phyloP scores from a whole-genome alignment of 805 yeast genomes.

The Kluyveromyces lactis region DNA sequence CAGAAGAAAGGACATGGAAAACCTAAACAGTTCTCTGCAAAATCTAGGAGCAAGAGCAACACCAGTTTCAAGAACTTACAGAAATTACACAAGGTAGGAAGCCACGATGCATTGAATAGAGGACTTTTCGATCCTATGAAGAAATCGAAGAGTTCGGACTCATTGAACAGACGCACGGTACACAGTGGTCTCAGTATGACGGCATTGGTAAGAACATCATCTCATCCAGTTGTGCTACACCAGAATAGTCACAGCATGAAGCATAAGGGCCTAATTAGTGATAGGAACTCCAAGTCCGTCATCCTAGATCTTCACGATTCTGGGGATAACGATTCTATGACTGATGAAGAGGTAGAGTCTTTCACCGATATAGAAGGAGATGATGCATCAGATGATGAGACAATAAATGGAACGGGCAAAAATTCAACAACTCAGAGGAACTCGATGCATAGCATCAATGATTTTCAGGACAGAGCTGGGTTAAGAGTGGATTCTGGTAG shows the following conservation, averaged over 20 bases:
- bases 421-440: not conserved
- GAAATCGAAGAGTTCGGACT: slow-evolving; percentile 24
- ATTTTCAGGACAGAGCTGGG: not conserved
- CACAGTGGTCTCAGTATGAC: slow-evolving; percentile 29
- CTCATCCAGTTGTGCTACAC: slow-evolving; percentile 14
- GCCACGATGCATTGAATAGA: slow-evolving; percentile 17
- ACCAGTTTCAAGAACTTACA: slow-evolving; percentile 25
- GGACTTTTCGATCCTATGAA: slow-evolving; percentile 11
- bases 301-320: slow-evolving; percentile 17
- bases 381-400: slow-evolving; percentile 1
- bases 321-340: slow-evolving; percentile 19
- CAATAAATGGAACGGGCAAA: not conserved
- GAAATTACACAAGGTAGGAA: slow-evolving; percentile 16
- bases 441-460: not conserved
- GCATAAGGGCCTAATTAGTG: slow-evolving; percentile 12
- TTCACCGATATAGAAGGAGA: slow-evolving; percentile 20
- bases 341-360: slow-evolving; percentile 36
- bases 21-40: slow-evolving; percentile 23
- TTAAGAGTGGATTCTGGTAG: slow-evolving; percentile 4
- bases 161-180: slow-evolving; percentile 20
- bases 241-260: slow-evolving; percentile 8
- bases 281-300: slow-evolving; percentile 15
- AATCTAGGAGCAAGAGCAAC: slow-evolving; percentile 26
- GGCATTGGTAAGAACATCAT: slow-evolving; percentile 20
- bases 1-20: slow-evolving; percentile 6